Evolutionary conservation across 805 yeast species (phyloP).

Genomic region (Saccharomycopsis vini): DNA sequence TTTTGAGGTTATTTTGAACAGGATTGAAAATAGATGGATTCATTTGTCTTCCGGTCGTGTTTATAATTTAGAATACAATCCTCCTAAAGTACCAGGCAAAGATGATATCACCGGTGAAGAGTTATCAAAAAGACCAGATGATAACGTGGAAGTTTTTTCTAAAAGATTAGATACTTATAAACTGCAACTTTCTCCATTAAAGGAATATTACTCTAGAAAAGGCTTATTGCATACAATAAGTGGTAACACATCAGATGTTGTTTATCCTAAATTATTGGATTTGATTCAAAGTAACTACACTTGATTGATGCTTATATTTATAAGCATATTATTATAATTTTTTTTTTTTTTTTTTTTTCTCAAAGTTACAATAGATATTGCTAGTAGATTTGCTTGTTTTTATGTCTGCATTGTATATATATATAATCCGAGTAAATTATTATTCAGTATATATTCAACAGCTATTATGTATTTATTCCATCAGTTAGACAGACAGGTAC

Average conservation of each 20-base stretch:
- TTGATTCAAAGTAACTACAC: no score
- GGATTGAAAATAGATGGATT: conserved; percentile 81
- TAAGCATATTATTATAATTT: no score
- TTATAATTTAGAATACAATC: conserved; percentile 78
- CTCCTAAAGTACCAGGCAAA: conserved; percentile 71
- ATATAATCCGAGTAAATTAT: no score
- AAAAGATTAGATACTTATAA: conserved; percentile 58
- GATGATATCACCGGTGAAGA: conserved; percentile 92
- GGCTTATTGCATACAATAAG: conserved; percentile 47
- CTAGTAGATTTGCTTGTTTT: no score
- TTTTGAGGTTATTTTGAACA: conserved; percentile 65
- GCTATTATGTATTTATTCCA: no score
- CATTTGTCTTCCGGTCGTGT: conserved; percentile 81
- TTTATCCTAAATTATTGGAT: conserved; percentile 58
- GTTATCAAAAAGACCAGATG: conserved; percentile 71
- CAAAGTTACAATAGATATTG: no score
- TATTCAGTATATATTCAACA: no score
- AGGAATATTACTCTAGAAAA: conserved; percentile 42
- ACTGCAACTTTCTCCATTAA: conserved; percentile 51
- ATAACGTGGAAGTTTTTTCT: conserved; percentile 63
- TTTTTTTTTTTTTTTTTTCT: no score
- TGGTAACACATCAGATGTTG: conserved; percentile 79
- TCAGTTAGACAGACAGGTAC: no score
- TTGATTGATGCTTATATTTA: not conserved
- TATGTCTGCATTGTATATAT: no score